A percentile compares a stretch with the other conserved stretches of the same genome.
These are phyloP conservation scores for Tremella yokohamensis DNA, from an alignment of 768 basidiomycete genomes.

Conservation along the genomic window DNA sequence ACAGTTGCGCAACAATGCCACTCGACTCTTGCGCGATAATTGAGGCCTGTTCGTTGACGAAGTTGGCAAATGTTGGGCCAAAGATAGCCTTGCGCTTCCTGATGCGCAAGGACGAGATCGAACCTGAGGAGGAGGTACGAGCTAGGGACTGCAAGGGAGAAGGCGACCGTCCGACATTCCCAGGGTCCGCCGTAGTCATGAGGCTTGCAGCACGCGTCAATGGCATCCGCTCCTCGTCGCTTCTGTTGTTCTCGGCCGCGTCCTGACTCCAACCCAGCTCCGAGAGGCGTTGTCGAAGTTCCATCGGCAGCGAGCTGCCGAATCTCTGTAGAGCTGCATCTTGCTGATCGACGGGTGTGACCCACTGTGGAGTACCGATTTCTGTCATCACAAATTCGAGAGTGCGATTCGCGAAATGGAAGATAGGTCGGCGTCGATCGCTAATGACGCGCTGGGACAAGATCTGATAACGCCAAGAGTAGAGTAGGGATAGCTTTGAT, in stretches of 20 bases:
- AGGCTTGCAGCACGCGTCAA: conserved; percentile 27
- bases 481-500: conserved; percentile 25
- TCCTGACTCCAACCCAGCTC: conserved; percentile 44
- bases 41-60: conserved; percentile 24
- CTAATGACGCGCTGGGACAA: conserved; percentile 20
- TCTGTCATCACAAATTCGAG: conserved; percentile 38
- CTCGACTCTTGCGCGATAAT: conserved; percentile 15
- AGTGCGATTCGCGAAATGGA: conserved; percentile 29
- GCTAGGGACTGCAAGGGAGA: conserved; percentile 1
- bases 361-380: conserved; percentile 37
- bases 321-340: conserved; percentile 38
- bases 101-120: not conserved
- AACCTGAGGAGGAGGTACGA: not conserved
- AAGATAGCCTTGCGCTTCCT: conserved; percentile 26
- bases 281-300: conserved; percentile 37
- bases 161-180: not conserved
- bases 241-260: conserved; percentile 12
- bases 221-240: conserved; percentile 27
- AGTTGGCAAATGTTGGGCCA: conserved; percentile 23
- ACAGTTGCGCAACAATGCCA: conserved; percentile 10
- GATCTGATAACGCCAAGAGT: conserved; percentile 34
- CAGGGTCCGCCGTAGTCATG: conserved; percentile 16
- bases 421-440: conserved; percentile 34
- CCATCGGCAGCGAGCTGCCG: conserved; percentile 31
- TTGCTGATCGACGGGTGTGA: conserved; percentile 29